Evolutionary conservation across 2,329 filamentous ascomycete species (phyloP), one percentile per base, ranked within the genome.

Genomic region (Trichoderma arundinaceum): DNA sequence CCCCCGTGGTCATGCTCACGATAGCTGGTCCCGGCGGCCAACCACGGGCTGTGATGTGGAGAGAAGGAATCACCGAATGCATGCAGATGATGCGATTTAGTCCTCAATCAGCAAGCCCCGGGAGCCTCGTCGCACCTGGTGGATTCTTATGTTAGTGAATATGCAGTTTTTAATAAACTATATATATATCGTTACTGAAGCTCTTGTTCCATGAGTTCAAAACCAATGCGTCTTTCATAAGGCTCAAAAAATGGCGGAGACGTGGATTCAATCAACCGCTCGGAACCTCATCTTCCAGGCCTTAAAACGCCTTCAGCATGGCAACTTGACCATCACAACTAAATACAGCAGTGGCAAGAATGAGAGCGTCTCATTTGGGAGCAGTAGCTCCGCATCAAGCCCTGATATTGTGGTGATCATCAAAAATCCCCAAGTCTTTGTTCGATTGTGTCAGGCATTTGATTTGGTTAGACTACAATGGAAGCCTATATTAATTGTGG

Each of bases 231-330:
- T 32, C 10, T 13, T 10, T 10, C 0, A 7, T 17, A 15, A 19
- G n/a, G 7, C 1, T 33, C 2, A 39, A 3, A 12, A 56, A 35
- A 67, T 67, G 66, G 15, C 57, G 13, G 68, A 69, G 19, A 66
- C 58, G 12, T 69, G 68, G 68, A 32, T 65, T 28, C 68, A 69
- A 12, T 53, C 58, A 12, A 52, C 60, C 22, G 63, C 68, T 33
- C 58, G 68, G 28, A 52, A 19, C 5, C 5, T 63, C 8, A 54
- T 68, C 19, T 61, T 61, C 41, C 56, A 58, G 33, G 51, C 48
- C 6, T n/a, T 69, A 9, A 57, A 38, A 12, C 66, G 64, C 7
- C 54, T 69, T 7, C 39, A 63, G 19, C 32, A 66, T n/a, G 66
- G 64, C 8, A 43, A 44, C 6, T 2, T 69, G 7, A 66, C 41